Evolutionary conservation across 2,329 filamentous ascomycete species (phyloP).

Genomic region (Phyllosticta citribraziliensis): DNA sequence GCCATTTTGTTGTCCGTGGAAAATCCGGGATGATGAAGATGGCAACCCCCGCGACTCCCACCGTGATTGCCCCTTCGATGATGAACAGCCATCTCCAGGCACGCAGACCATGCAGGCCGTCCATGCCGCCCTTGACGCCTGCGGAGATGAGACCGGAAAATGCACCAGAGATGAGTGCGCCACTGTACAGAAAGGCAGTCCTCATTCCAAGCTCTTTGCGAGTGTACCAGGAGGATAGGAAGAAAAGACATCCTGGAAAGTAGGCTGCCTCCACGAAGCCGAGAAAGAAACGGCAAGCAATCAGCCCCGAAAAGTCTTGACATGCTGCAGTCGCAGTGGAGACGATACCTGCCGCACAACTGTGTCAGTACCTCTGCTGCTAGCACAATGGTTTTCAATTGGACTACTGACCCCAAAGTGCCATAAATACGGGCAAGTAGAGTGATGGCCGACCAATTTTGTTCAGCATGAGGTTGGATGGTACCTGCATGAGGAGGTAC

Average conservation of each 20-base stretch:
- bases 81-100: constrained; percentile 43
- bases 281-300: constrained; percentile 43
- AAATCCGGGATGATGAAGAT: constrained; percentile 59
- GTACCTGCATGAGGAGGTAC: constrained; percentile 40
- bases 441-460: constrained; percentile 29
- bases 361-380: neutral
- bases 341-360: constrained; percentile 17
- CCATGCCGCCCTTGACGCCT: constrained; percentile 58
- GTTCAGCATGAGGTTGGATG: constrained; percentile 38
- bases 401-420: constrained; percentile 28
- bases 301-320: constrained; percentile 36
- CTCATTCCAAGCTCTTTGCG: constrained; percentile 57
- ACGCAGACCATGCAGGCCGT: constrained; percentile 44
- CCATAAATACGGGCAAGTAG: constrained; percentile 32
- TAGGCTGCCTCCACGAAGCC: constrained; percentile 45
- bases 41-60: constrained; percentile 48
- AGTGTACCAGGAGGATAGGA: constrained; percentile 58
- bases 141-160: constrained; percentile 54
- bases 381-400: neutral
- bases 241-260: constrained; percentile 52
- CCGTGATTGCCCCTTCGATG: constrained; percentile 3
- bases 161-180: constrained; percentile 59
- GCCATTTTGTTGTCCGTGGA: constrained; percentile 39
- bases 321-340: constrained; percentile 29
- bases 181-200: constrained; percentile 57